Base-by-base conservation (phyloP, 2,329 filamentous ascomycete genomes). In the Alternaria rosae region DNA sequence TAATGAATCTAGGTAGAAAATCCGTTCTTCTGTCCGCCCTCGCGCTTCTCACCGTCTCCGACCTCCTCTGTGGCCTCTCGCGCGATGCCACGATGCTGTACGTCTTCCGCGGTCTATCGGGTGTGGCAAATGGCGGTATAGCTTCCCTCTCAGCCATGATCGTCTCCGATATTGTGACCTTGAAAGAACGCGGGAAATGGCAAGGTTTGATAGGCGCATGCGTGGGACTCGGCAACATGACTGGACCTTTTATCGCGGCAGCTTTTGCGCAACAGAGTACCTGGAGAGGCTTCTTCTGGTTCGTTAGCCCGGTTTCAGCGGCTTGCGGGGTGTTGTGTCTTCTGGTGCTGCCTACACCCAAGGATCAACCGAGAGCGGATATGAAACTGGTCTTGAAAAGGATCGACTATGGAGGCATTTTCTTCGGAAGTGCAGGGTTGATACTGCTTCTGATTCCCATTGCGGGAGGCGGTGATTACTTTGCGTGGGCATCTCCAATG, bases 371-470 rank as follows among this genome's bases (percentile, higher is more conserved):
- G 0, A 84, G 82, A 57, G 81, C 81, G 41, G 76, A 81, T 10
- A 76, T 86, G 25, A 54, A 58, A 35, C 17, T 28, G 80, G 83
- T 41, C 86, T 84, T 42, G 21, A 78, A 77, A 50, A 86, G 85
- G 52, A 87, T 90, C 57, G 88, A 91, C 72, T 88, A 85, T 65
- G 83, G 79, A 23, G 89, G 88, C 2, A 80, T 88, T 1, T 59
- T 88, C 11, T 81, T 83, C 3, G 85, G 84, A 5, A 86, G 86
- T 0, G 77, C 84, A 7, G 87, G 84, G 0, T 84, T 89, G 26
- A 84, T 90, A 10, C 81, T 90, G 12, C 67, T 91, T 2, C 80
- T 91, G 17, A 88, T 91, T 45, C 88, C 88, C 0, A 84, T 91
- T 12, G 89, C 87, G 3, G 87, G 87, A 15, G 87, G 85, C 59